Base-by-base conservation (phyloP, 2,329 filamentous ascomycete genomes). In the Colletotrichum echinochloae region DNA sequence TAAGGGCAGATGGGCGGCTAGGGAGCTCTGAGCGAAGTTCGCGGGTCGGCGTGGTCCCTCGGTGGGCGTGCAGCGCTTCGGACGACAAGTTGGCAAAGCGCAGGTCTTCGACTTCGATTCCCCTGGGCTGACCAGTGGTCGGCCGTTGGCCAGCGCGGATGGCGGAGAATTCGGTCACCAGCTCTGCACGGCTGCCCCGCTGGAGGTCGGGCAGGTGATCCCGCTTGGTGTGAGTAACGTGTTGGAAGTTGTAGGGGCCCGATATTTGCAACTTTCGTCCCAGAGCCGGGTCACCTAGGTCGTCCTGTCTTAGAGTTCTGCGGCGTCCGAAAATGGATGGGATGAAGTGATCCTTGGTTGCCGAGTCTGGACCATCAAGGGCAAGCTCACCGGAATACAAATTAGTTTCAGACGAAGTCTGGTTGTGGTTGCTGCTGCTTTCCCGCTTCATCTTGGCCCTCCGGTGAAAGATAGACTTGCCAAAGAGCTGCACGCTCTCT, bases 181-280 rank as follows among this genome's bases (percentile, higher is more conserved):
- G 75, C 35, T 85, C 81, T 57, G 79, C 77, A 20, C 81, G 82
- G 73, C 80, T 84, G 3, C 79, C 74, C 35, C 80, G 78, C 51
- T 82, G 79, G 8, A 84, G 71, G 65, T 80, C 81, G 5, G 83
- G 78, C 3, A 85, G 69, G 60, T 85, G 81, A 37, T 89, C 85
- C 56, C 84, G 85, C 16, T 84, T 81, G 16, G 86, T 88, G 76
- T 91, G 89, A 5, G 87, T 85, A 41, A 91, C 83, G 77, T 91
- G 89, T 76, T 91, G 89, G 71, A 91, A 91, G 80, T 91, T 90
- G 79, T 89, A 91, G 3, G 89, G 89, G 1, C 83, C 86, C 0
- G 89, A 91, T 64, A 91, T 91, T 64, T 86, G 84, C 60, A 85
- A 76, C 72, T 82, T 85, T 74, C 79, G 85, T 75, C 5, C 76